A percentile compares a stretch with the other conserved stretches of the same genome.
Evolutionary conservation across 1,284 basidiomycete species (phyloP).

Genomic region (Sporisorium exsertum): DNA sequence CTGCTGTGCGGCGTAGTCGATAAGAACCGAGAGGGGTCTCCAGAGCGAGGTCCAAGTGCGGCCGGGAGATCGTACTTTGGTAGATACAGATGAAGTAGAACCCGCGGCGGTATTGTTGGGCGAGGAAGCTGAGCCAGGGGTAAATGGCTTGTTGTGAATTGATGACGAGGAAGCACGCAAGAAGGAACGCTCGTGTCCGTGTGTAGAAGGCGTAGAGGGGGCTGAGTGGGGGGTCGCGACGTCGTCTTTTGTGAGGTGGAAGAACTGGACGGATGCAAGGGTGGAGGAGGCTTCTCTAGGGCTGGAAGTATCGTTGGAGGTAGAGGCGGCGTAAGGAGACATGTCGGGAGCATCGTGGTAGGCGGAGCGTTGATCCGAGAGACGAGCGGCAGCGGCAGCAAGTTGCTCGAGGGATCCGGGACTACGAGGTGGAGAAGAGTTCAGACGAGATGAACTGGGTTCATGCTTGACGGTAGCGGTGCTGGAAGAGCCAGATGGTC

Average conservation of each 20-base stretch:
- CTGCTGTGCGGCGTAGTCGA: slow-evolving; percentile 51
- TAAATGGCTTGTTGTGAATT: slow-evolving; percentile 4
- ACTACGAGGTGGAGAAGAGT: slow-evolving; percentile 34
- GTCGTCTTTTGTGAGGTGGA: slow-evolving; percentile 33
- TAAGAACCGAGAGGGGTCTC: slow-evolving; percentile 47
- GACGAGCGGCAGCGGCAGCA: slow-evolving; percentile 44
- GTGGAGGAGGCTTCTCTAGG: slow-evolving; percentile 34
- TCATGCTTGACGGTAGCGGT: slow-evolving; percentile 16
- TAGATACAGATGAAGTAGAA: slow-evolving; percentile 2
- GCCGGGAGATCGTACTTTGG: slow-evolving; percentile 36
- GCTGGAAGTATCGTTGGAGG: slow-evolving; percentile 29
- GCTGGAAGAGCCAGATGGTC: neutral
- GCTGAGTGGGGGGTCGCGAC: slow-evolving; percentile 12
- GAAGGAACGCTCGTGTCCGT: slow-evolving; percentile 7
- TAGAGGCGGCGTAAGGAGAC: slow-evolving; percentile 22
- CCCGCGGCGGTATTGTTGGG: slow-evolving; percentile 10
- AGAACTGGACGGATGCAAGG: slow-evolving; percentile 49
- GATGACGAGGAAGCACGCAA: slow-evolving; percentile 13
- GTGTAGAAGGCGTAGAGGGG: slow-evolving; percentile 17
- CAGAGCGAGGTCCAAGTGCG: slow-evolving; percentile 53
- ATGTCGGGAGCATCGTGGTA: slow-evolving; percentile 23
- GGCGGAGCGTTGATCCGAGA: slow-evolving; percentile 34
- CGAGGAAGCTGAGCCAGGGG: slow-evolving; percentile 12
- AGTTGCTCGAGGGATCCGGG: slow-evolving; percentile 48
- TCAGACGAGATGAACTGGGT: slow-evolving; percentile 16